Percentiles rank a stretch among this genome's conserved stretches.
These are phyloP conservation scores for Scedosporium aurantiacum DNA, from an alignment of 2,329 filamentous ascomycete species.

Conservation along the genomic window DNA sequence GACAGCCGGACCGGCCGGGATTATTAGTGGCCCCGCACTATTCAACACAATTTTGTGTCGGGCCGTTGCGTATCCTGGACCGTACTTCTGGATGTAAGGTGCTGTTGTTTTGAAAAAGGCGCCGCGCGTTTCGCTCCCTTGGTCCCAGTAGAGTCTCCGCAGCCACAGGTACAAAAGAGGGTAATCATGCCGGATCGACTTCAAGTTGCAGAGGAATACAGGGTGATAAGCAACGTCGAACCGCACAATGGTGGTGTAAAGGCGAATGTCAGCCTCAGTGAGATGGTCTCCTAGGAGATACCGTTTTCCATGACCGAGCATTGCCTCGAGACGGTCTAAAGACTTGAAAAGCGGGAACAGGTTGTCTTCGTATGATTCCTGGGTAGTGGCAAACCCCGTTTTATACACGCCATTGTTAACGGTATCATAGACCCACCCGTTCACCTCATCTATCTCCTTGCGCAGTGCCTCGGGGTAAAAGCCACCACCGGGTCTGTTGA, in stretches of 20 bases:
- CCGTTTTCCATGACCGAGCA: slow-evolving; percentile 34
- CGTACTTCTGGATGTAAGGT: slow-evolving; percentile 33
- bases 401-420: slow-evolving; percentile 41
- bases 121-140: slow-evolving; percentile 23
- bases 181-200: slow-evolving; percentile 52
- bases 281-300: slow-evolving; percentile 54
- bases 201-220: slow-evolving; percentile 54
- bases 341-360: slow-evolving; percentile 49
- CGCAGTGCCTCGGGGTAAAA: slow-evolving; percentile 45
- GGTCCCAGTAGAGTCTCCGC: slow-evolving; percentile 59
- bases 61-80: slow-evolving; percentile 16
- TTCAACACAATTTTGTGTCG: slow-evolving; percentile 17
- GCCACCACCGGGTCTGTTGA: slow-evolving; percentile 35
- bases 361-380: slow-evolving; percentile 54
- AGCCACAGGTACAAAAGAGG: slow-evolving; percentile 60
- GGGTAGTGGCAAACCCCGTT: slow-evolving; percentile 54
- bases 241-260: slow-evolving; percentile 55
- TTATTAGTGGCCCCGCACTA: slow-evolving; percentile 16
- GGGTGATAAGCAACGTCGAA: slow-evolving; percentile 61
- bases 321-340: slow-evolving; percentile 51
- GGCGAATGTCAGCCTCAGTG: slow-evolving; percentile 58
- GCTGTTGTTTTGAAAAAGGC: slow-evolving; percentile 60
- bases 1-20: slow-evolving; percentile 16
- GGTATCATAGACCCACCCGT: slow-evolving; percentile 53
- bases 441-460: slow-evolving; percentile 50